Conservation (phyloP, 2,329 filamentous ascomycete species). For the Teratosphaeria nubilosa region DNA sequence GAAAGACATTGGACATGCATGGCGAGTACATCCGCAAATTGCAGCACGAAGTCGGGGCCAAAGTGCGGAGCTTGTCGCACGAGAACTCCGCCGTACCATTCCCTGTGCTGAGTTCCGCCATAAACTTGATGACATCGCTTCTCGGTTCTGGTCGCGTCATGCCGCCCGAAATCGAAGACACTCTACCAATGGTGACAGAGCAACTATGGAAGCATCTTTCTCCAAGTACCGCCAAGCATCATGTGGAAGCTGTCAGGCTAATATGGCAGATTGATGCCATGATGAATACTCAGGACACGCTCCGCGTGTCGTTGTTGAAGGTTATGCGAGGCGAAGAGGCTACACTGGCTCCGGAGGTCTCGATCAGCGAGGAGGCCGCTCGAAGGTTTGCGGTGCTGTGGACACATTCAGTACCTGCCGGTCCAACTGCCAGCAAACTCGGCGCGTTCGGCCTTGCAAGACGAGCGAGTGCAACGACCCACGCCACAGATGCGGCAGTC, state of each 20-base stretch:
- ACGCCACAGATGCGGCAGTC: slow-evolving; percentile 15
- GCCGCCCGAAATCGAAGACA: slow-evolving; percentile 37
- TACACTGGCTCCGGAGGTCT: background rate
- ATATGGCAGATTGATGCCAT: slow-evolving; percentile 69
- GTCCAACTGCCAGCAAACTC: slow-evolving; percentile 5
- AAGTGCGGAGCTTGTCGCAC: background rate
- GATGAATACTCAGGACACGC: slow-evolving; percentile 7
- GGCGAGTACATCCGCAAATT: background rate
- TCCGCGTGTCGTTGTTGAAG: slow-evolving; percentile 12
- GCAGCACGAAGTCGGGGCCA: background rate
- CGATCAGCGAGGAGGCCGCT: slow-evolving; percentile 42
- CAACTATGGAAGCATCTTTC: slow-evolving; percentile 74
- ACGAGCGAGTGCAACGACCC: slow-evolving; percentile 18
- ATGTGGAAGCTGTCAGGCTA: slow-evolving; percentile 80
- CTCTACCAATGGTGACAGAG: slow-evolving; percentile 52
- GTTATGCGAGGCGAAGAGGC: background rate
- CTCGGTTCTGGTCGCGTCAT: slow-evolving; percentile 4
- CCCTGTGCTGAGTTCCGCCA: slow-evolving; percentile 11
- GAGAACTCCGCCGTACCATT: slow-evolving; percentile 7
- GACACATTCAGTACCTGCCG: slow-evolving; percentile 54
- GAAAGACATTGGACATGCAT: background rate
- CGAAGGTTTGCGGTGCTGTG: slow-evolving; percentile 67
- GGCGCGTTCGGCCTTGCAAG: slow-evolving; percentile 11
- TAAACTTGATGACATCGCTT: slow-evolving; percentile 11
- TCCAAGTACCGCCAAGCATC: slow-evolving; percentile 77